Evolutionary conservation across 257 asterid species (phyloP).

Genomic region (Ophiorrhiza pumila): DNA sequence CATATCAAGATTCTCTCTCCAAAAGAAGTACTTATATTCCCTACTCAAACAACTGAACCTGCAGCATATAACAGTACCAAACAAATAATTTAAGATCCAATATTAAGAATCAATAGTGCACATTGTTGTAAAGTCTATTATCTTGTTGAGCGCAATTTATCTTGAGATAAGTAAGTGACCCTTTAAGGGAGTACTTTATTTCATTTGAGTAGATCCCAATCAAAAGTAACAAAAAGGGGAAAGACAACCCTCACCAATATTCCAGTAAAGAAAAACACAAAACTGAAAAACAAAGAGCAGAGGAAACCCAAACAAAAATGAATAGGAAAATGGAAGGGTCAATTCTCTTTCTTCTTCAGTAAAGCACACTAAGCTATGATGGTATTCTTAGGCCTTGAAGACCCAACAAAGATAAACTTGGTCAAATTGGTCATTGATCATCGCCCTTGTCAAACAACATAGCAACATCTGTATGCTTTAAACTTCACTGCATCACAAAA

Average conservation of each 20-base stretch:
- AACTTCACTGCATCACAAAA: neutral
- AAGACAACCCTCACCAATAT: neutral
- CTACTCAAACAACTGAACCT: conserved; percentile 94
- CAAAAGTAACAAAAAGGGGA: neutral
- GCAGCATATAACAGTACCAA: conserved; percentile 26
- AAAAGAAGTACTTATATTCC: conserved; percentile 89
- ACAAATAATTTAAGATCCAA: conserved; percentile 3
- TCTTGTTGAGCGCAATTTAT: neutral
- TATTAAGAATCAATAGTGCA: conserved; percentile 4
- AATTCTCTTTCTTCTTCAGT: neutral
- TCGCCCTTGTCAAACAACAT: neutral
- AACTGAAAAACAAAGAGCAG: neutral
- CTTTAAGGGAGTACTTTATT: neutral
- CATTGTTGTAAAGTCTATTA: neutral
- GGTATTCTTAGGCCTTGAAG: neutral
- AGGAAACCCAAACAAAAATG: neutral
- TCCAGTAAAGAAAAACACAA: neutral
- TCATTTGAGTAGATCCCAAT: neutral
- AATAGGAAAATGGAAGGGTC: neutral
- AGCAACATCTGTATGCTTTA: neutral
- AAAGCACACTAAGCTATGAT: neutral
- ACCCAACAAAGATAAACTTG: neutral
- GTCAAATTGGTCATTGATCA: neutral
- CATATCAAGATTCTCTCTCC: conserved; percentile 71
- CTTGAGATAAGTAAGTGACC: too few species aligned